Conservation (phyloP, 805 yeast species). For the Yamadazyma akitaensis region DNA sequence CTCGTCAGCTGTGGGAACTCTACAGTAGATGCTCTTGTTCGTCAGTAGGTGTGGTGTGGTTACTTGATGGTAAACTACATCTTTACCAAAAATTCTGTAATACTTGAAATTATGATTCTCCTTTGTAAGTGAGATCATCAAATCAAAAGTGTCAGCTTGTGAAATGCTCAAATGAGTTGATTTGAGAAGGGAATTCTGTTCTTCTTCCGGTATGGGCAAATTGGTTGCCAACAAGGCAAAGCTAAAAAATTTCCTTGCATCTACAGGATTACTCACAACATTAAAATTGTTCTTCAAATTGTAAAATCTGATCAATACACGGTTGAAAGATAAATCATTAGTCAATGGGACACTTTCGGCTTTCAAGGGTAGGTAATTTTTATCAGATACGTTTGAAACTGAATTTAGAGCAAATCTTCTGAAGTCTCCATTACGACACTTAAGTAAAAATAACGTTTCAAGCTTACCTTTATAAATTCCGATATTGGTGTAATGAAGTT, state of each 20-base stretch:
- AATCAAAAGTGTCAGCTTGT: neutral
- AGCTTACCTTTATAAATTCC: constrained; percentile 1
- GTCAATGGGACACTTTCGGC: neutral
- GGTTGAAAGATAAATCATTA: neutral
- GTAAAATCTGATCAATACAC: constrained; percentile 1
- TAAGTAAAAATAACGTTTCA: neutral
- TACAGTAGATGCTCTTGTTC: neutral
- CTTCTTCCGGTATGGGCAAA: neutral
- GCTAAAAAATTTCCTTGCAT: neutral
- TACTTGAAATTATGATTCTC: neutral
- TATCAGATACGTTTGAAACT: neutral
- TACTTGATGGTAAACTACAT: neutral
- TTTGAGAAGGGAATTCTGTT: neutral
- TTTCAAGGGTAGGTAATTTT: neutral
- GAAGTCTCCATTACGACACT: neutral
- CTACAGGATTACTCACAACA: neutral
- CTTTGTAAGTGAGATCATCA: neutral
- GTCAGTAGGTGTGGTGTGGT: neutral
- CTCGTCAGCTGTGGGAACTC: neutral
- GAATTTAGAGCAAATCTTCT: neutral
- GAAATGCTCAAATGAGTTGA: neutral
- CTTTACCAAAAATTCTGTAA: neutral
- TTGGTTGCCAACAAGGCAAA: neutral
- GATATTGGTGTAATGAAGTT: neutral
- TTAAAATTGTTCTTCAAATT: neutral